Conservation (phyloP, 495 filamentous ascomycete genomes). For the Aspergillus baeticus region DNA sequence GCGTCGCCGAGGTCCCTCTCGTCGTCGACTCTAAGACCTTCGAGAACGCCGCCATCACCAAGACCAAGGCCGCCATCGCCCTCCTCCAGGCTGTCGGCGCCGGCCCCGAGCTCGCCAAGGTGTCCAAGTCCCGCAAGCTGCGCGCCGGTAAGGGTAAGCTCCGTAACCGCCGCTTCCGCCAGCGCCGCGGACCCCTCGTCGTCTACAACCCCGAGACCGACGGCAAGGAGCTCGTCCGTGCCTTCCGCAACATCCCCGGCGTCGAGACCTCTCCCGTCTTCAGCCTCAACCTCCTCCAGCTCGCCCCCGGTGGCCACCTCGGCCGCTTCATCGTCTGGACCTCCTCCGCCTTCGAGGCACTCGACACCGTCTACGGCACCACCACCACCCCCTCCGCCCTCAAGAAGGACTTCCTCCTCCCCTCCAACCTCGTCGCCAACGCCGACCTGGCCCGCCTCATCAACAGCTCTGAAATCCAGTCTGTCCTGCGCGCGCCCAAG, state of each 20-base stretch:
- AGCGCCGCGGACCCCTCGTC: constrained; percentile 94
- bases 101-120: constrained; percentile 86
- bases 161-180: constrained; percentile 88
- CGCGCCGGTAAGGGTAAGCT: constrained; percentile 98
- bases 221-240: constrained; percentile 83
- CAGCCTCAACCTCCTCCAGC: constrained; percentile 96
- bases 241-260: constrained; percentile 97
- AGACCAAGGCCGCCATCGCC: constrained; percentile 83
- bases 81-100: constrained; percentile 90
- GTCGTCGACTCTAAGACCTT: constrained; percentile 90
- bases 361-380: constrained; percentile 93
- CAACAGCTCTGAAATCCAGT: constrained; percentile 98
- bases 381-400: constrained; percentile 78
- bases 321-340: constrained; percentile 99
- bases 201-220: constrained; percentile 94
- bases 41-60: constrained; percentile 69
- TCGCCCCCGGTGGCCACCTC: constrained; percentile 97
- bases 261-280: constrained; percentile 96
- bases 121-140: constrained; percentile 87
- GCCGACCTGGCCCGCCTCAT: constrained; percentile 93
- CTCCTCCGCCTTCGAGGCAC: constrained; percentile 90
- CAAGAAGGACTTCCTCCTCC: constrained; percentile 98
- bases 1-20: constrained; percentile 93
- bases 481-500: constrained; percentile 83
- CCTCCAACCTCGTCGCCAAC: constrained; percentile 82